phyloP scores from a whole-genome alignment of 2,329 filamentous ascomycete species.

The Fusarium illudens region DNA sequence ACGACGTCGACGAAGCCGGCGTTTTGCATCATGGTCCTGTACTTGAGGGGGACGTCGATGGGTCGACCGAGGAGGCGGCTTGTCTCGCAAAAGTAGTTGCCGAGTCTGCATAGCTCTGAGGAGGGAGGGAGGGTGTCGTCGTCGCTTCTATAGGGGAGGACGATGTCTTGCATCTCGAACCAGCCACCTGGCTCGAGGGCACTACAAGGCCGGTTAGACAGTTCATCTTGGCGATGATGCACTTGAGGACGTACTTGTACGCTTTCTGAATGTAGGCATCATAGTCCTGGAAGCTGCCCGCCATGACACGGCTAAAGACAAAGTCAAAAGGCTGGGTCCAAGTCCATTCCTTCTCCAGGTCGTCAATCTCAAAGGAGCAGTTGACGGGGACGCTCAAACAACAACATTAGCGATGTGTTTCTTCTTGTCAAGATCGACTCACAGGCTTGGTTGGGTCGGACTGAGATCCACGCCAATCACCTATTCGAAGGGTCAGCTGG shows the following conservation, averaged over 20 bases:
- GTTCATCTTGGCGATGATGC: not conserved
- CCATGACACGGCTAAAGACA: conserved; percentile 8
- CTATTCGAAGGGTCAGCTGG: not conserved
- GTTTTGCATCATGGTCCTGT: not conserved
- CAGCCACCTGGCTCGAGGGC: conserved; percentile 5
- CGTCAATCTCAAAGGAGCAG: conserved; percentile 10
- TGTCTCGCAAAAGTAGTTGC: not conserved
- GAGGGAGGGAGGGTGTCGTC: not conserved
- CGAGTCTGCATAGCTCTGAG: not conserved
- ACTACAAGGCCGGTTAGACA: not conserved
- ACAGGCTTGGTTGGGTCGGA: conserved; percentile 11
- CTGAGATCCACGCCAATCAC: conserved; percentile 17
- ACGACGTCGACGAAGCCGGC: not conserved
- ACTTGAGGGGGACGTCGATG: not conserved
- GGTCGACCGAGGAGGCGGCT: not conserved
- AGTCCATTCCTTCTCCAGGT: conserved; percentile 17
- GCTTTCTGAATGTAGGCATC: conserved; percentile 2
- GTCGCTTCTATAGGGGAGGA: not conserved
- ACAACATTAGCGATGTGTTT: not conserved
- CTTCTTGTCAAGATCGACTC: not conserved
- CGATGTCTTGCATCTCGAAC: conserved; percentile 12
- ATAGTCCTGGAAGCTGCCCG: conserved; percentile 4
- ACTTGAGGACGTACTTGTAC: not conserved
- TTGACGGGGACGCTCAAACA: not conserved
- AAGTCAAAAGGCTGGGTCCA: conserved; percentile 6